Conservation (phyloP, 805 yeast species). For the Barnettozyma botsteinii region DNA sequence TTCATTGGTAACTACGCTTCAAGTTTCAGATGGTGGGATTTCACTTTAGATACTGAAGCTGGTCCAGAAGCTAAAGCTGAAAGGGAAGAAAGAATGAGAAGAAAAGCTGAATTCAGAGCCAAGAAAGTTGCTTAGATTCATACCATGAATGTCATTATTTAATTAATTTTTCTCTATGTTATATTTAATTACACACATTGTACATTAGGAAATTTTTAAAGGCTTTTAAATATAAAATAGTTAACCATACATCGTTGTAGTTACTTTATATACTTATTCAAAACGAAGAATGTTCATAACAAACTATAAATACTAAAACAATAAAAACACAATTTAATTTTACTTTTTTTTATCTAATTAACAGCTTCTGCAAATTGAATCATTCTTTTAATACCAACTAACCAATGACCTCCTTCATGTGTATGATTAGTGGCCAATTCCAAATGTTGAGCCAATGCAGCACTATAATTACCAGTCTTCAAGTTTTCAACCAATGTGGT, state of each 20-base stretch:
- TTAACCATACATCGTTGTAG: too few relatives aligned
- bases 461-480: constrained; percentile 45
- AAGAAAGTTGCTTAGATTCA: constrained; percentile 7
- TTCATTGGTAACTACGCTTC: constrained; percentile 95
- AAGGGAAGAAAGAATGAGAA: constrained; percentile 60
- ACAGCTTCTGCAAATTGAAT: constrained; percentile 59
- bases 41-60: constrained; percentile 79
- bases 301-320: not conserved
- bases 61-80: constrained; percentile 73
- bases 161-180: not conserved
- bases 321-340: not conserved
- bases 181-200: not conserved
- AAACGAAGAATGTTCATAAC: not conserved
- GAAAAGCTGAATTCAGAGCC: constrained; percentile 20
- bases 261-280: too few relatives aligned
- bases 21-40: constrained; percentile 96
- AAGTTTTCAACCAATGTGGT: constrained; percentile 45
- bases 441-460: constrained; percentile 51
- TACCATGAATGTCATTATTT: too few relatives aligned
- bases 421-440: constrained; percentile 59
- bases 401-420: constrained; percentile 85
- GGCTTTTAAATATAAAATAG: too few relatives aligned
- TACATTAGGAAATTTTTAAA: not conserved
- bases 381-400: constrained; percentile 83
- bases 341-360: not conserved